Conservation (phyloP, 2,329 filamentous ascomycete genomes). For the Chalaropsis ovoidea region DNA sequence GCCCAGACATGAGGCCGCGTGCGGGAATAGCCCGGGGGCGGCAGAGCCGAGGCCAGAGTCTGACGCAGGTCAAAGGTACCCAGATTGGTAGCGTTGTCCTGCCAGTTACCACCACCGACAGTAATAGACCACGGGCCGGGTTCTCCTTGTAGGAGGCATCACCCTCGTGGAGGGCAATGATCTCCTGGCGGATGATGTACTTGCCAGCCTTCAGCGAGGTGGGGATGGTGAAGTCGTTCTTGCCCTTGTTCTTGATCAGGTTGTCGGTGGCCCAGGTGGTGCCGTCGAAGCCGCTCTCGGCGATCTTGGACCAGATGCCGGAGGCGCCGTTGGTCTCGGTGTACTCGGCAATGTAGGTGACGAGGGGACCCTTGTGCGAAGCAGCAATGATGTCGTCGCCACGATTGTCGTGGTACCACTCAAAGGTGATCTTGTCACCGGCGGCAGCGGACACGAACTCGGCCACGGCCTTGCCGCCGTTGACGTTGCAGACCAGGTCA, state of each 20-base stretch:
- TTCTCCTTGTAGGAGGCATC: constrained; percentile 33
- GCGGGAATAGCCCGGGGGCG: constrained; percentile 86
- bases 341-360: constrained; percentile 43
- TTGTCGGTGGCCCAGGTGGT: constrained; percentile 37
- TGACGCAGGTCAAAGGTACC: constrained; percentile 82
- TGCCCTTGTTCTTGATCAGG: constrained; percentile 42
- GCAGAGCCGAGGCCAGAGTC: constrained; percentile 81
- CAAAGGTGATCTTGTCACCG: constrained; percentile 40
- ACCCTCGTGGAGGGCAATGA: constrained; percentile 44
- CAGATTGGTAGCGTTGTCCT: constrained; percentile 84
- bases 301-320: constrained; percentile 43
- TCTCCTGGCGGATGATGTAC: constrained; percentile 47
- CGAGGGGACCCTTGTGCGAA: constrained; percentile 45
- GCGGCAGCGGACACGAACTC: constrained; percentile 38
- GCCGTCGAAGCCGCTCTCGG: constrained; percentile 33
- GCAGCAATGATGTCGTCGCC: constrained; percentile 44
- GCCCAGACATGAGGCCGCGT: constrained; percentile 88
- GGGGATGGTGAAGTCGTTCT: constrained; percentile 41
- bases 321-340: constrained; percentile 37
- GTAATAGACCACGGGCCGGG: constrained; percentile 44
- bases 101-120: constrained; percentile 96
- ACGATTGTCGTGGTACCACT: constrained; percentile 44
- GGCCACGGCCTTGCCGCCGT: constrained; percentile 32
- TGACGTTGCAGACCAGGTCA: constrained; percentile 39
- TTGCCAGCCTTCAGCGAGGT: constrained; percentile 39